A percentile compares a stretch with the other conserved stretches of the same genome.
phyloP scores from a whole-genome alignment of 2,329 filamentous ascomycete genomes.

The Camptophora hylomeconis region DNA sequence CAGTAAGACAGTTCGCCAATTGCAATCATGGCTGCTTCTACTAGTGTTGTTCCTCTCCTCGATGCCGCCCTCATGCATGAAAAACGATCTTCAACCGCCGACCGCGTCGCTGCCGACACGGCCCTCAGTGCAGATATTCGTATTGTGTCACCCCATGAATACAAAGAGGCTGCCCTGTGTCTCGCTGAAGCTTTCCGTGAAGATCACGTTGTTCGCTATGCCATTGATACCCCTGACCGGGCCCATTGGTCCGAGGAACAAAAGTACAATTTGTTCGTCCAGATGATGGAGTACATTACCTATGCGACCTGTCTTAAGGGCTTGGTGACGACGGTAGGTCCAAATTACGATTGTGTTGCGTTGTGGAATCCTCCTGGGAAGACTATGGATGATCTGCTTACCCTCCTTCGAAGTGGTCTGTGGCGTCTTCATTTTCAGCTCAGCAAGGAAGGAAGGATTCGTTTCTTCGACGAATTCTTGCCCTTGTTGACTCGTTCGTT shows the following conservation, averaged over 20 bases:
- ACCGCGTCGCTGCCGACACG: slow-evolving; percentile 9
- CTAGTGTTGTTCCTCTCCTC: slow-evolving; percentile 12
- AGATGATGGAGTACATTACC: slow-evolving; percentile 65
- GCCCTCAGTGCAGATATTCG: slow-evolving; percentile 38
- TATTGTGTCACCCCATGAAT: slow-evolving; percentile 51
- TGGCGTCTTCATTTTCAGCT: slow-evolving; percentile 67
- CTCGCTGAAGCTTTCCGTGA: slow-evolving; percentile 66
- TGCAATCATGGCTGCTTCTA: slow-evolving; percentile 16
- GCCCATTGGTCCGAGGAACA: slow-evolving; percentile 48
- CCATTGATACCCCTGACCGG: slow-evolving; percentile 55
- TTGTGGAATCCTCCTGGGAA: slow-evolving; percentile 68
- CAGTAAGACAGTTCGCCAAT: too few species aligned
- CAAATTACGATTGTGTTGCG: slow-evolving; percentile 64
- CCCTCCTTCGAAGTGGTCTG: slow-evolving; percentile 59
- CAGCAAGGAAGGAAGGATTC: slow-evolving; percentile 54
- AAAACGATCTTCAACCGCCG: slow-evolving; percentile 11
- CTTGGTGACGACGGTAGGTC: slow-evolving; percentile 59
- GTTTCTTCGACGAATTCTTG: slow-evolving; percentile 67
- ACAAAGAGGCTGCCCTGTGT: slow-evolving; percentile 55
- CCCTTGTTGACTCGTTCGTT: slow-evolving; percentile 64
- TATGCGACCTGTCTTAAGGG: slow-evolving; percentile 65
- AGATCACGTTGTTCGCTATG: slow-evolving; percentile 60
- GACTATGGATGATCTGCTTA: slow-evolving; percentile 60
- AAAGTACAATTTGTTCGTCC: slow-evolving; percentile 63
- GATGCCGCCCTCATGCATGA: slow-evolving; percentile 15